Base-by-base conservation (phyloP, 768 basidiomycete genomes). In the Tulasnella sp. region DNA sequence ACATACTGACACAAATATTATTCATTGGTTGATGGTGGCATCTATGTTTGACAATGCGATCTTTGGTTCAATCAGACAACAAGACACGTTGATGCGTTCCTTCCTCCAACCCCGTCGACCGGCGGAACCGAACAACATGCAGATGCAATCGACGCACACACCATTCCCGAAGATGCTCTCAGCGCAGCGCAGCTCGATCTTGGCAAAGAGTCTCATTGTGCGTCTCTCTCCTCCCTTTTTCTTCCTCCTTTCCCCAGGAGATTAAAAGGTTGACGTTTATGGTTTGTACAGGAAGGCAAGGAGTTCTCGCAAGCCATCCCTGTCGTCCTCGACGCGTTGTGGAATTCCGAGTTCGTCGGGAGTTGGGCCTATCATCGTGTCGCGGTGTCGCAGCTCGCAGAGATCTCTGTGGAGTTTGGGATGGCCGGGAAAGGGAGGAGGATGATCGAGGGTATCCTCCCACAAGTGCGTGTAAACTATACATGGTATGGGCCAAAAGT, bases 261-360 rank as follows among this genome's bases (percentile, higher is more conserved):
- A 17, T 7, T 22, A 3, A 24, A n/a, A 1, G 19, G 24, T 8
- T 42, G 41, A 29, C 17, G 30, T 10, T 22, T 2, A 27, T 9
- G 22, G 21, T 48, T 3, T 31, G 17, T 50, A 27, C 59, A 91
- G 89, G 75, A 80, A 67, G 76, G 72, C 25, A 81, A 81, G 58
- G 83, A 89, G 72, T 78, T 78, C 7, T 73, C 81, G 21, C 73
- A 76, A 22, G 74, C 80, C 1, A 76, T 88, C 17, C 81, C 87
- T 27, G 78, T 80, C 43, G 72, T 92, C 24, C 71, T 92, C 25
- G 80, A 76, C 59, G 79, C 84, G 1, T 68, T 91, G 38, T 91
- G 88, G 86, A 76, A 85, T 60, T 80, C 88, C 0, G 87, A 92
- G 68, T 87, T 87, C 66, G 78, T 87, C 55, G 79, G 81, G 54